Percentiles rank a stretch among this genome's conserved stretches.
Evolutionary conservation across 495 filamentous ascomycete genomes (phyloP).

Genomic region (Penicillium riverlandense): DNA sequence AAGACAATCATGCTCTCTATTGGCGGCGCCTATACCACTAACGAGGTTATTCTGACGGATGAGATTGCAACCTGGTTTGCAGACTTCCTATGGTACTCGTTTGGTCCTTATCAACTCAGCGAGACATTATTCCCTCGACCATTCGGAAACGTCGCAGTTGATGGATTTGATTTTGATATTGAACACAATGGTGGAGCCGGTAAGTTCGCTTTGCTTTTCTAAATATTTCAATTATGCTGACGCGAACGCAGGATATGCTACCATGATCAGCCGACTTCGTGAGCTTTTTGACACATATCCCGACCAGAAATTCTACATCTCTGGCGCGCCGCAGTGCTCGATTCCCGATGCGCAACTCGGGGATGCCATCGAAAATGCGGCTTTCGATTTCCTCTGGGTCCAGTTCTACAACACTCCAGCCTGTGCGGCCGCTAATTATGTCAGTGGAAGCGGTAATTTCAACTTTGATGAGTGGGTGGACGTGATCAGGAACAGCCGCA

Average conservation of each 20-base stretch:
- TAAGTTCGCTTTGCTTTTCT: constrained; percentile 22
- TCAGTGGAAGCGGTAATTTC: constrained; percentile 40
- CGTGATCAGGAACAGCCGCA: constrained; percentile 50
- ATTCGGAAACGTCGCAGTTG: constrained; percentile 52
- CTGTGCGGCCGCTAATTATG: constrained; percentile 47
- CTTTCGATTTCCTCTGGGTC: constrained; percentile 60
- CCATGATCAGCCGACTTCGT: constrained; percentile 47
- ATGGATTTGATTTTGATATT: constrained; percentile 70
- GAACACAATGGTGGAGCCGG: constrained; percentile 41
- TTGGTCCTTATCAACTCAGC: constrained; percentile 39
- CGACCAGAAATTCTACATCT: constrained; percentile 51
- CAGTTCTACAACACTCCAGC: constrained; percentile 61
- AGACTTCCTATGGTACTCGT: constrained; percentile 56
- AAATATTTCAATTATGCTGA: constrained; percentile 7
- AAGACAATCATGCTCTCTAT: constrained; percentile 64
- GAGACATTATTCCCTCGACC: constrained; percentile 39
- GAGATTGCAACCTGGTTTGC: constrained; percentile 41
- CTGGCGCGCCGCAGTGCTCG: constrained; percentile 57
- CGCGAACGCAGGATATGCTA: constrained; percentile 24
- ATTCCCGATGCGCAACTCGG: constrained; percentile 52
- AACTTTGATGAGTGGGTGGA: constrained; percentile 60
- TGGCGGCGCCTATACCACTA: constrained; percentile 44
- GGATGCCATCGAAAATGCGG: constrained; percentile 37
- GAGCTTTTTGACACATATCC: constrained; percentile 36
- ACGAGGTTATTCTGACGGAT: constrained; percentile 28